Evolutionary conservation across 805 yeast species (phyloP), one percentile per base, ranked within the genome.

Genomic region (Teunomyces cretensis): DNA sequence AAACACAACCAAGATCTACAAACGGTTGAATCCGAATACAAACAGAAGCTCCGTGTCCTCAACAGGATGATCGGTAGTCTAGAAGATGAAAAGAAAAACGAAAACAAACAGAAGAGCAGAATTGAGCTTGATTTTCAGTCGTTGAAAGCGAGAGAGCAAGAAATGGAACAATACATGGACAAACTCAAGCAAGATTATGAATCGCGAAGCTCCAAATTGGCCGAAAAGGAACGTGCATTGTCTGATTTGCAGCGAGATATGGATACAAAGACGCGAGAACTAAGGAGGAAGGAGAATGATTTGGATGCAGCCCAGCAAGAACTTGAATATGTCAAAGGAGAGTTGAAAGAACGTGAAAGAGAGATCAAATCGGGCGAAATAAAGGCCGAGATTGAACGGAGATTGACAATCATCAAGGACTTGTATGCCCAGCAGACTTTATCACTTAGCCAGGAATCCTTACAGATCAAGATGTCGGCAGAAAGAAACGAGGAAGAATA

Each of bases 401-500:
- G 47, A 28, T 39, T 49, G 19, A 17, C 11, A 4, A 17, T 22
- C 3, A 41, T 51, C 32, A 51, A 47, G 36, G 53, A 47, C 13
- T n/a, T 27, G 15, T 42, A 36, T 24, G 55, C 46, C 11, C 31
- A 39, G 7, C 33, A 41, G 30, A 26, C 33, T 14, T 30, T 45
- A 22, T 22, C 43, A n/a, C 30, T 51, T 2, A 16, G 38, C 5
- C 50, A 46, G 19, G 55, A 53, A 26, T 31, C 28, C 26, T 14
- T 47, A 4, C 46, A 43, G 15, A 33, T 53, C 9, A 37, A 47
- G 14, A 38, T 46, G 32, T 42, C 39, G 16, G 42, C 44, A 7
- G 49, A 46, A 9, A 33, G 39, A 19, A 39, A 44, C 15, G 40
- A 30, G 7, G 43, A 42, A 13, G 54, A 53, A 15, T 49, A 36